A percentile compares a stretch with the other conserved stretches of the same genome.
Evolutionary conservation across 306 rosid species (phyloP).

Genomic region (Lathyrus sativus): DNA sequence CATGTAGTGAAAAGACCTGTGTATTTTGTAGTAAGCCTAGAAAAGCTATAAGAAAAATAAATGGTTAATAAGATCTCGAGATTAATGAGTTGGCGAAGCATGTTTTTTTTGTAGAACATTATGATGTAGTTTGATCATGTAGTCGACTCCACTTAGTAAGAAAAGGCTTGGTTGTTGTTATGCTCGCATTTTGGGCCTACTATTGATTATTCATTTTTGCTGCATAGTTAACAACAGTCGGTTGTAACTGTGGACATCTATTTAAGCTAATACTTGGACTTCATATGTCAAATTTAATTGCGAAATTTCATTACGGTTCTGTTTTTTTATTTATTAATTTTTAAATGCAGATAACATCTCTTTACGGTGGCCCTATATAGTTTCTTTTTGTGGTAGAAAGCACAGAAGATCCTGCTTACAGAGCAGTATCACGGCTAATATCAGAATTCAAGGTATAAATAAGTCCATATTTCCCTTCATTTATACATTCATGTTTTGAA

Average conservation of each 20-base stretch:
- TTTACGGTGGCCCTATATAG: slow-evolving; percentile 91
- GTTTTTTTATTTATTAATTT: not conserved
- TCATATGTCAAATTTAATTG: slow-evolving; percentile 10
- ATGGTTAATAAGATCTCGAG: no score
- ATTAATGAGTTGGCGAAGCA: no score
- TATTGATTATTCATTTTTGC: slow-evolving; percentile 17
- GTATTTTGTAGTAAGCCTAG: no score
- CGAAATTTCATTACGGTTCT: slow-evolving; percentile 13
- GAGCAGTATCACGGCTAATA: slow-evolving; percentile 63
- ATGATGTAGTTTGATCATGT: no score
- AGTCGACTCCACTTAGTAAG: no score
- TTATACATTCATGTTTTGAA: slow-evolving; percentile 13
- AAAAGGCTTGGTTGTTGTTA: no score
- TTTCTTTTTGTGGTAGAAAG: slow-evolving; percentile 86
- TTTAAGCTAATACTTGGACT: slow-evolving; percentile 29
- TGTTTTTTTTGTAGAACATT: no score
- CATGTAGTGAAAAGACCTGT: no score
- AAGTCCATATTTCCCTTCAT: slow-evolving; percentile 7
- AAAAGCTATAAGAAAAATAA: no score
- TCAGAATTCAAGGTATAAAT: slow-evolving; percentile 67
- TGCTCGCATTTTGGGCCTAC: slow-evolving; percentile 10
- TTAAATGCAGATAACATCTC: slow-evolving; percentile 77
- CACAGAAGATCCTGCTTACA: slow-evolving; percentile 88
- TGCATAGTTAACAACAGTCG: slow-evolving; percentile 17
- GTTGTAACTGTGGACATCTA: slow-evolving; percentile 24